Percentiles rank a stretch among this genome's conserved stretches.
Conservation (phyloP, 176 grass and related monocot species). For the Oryza australiensis region DNA sequence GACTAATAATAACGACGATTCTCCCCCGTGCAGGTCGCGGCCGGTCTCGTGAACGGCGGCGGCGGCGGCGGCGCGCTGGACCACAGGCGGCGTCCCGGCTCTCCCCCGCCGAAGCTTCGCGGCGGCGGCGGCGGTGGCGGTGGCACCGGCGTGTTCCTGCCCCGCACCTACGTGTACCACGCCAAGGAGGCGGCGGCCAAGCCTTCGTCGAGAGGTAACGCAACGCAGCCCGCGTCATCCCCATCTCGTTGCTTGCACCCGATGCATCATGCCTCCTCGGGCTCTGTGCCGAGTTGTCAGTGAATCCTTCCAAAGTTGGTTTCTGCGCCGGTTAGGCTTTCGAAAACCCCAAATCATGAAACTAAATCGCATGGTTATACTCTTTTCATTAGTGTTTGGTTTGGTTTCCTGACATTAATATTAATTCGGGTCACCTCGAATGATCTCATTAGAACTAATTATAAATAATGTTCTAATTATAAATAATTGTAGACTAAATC, state of each 20-base stretch:
- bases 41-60: neutral
- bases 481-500: no score
- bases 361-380: neutral
- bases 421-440: no score
- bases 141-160: conserved; percentile 75
- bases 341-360: neutral
- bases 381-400: no score
- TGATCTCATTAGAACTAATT: no score
- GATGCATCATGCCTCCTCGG: neutral
- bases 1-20: neutral
- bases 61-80: conserved; percentile 5
- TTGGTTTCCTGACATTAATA: no score
- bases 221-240: neutral
- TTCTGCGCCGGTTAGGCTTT: neutral
- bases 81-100: neutral
- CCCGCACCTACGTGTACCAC: conserved; percentile 25
- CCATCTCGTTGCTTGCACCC: neutral
- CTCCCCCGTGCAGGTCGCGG: neutral
- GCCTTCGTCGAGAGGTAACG: neutral
- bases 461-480: no score
- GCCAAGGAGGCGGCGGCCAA: neutral
- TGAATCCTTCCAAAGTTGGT: neutral
- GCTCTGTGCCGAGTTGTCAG: no score
- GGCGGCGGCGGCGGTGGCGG: neutral
- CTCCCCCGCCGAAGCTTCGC: conserved; percentile 1